Percentiles rank a stretch among this genome's conserved stretches.
These are phyloP conservation scores for Arthrinium puccinioides DNA, from an alignment of 2,329 filamentous ascomycete species.

Conservation along the genomic window DNA sequence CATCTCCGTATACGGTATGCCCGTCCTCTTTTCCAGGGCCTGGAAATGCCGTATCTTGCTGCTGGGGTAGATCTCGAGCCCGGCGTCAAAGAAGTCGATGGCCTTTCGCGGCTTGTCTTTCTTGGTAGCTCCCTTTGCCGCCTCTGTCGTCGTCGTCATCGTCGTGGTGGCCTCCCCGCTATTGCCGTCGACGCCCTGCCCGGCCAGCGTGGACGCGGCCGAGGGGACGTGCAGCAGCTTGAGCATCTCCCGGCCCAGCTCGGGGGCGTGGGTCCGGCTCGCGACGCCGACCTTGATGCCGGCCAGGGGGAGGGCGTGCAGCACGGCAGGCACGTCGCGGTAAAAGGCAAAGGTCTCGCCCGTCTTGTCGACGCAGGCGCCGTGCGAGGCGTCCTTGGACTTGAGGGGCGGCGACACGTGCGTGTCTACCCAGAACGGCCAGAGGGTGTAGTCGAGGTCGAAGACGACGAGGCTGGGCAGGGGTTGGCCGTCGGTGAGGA, in stretches of 20 bases:
- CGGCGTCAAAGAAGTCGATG: conserved; percentile 53
- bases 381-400: conserved; percentile 28
- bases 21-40: conserved; percentile 62
- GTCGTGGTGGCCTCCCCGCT: conserved; percentile 10
- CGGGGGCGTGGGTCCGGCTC: conserved; percentile 72
- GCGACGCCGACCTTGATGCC: conserved; percentile 61
- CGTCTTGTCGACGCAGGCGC: conserved; percentile 39
- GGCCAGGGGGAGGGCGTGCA: conserved; percentile 47
- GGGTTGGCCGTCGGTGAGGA: conserved; percentile 52
- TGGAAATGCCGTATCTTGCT: conserved; percentile 84
- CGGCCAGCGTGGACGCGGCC: conserved; percentile 12
- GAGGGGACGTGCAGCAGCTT: conserved; percentile 58
- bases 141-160: conserved; percentile 4
- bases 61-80: conserved; percentile 64
- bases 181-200: conserved; percentile 1
- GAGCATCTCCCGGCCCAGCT: conserved; percentile 74
- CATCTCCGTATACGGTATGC: conserved; percentile 73
- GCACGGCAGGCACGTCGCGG: conserved; percentile 57
- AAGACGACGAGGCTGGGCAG: conserved; percentile 83
- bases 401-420: conserved; percentile 72
- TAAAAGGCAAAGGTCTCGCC: conserved; percentile 69
- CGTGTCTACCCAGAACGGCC: conserved; percentile 97
- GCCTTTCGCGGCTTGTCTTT: conserved; percentile 33
- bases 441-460: conserved; percentile 97
- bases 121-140: conserved; percentile 4